Evolutionary conservation across 1,284 basidiomycete species (phyloP).

Genomic region (Rhodotorula sp.): DNA sequence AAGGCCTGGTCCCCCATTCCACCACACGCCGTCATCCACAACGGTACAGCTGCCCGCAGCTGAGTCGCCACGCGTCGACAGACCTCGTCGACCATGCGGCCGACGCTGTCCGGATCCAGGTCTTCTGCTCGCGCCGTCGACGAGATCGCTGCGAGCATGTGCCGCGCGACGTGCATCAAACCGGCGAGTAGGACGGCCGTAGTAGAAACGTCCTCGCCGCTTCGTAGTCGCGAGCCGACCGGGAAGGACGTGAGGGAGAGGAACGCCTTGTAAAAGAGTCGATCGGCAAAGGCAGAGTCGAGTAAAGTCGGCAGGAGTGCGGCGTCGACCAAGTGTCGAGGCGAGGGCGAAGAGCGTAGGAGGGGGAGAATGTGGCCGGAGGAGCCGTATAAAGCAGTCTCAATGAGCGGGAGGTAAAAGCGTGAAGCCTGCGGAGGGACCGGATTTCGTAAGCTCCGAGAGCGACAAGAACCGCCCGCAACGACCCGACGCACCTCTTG

Average conservation of each 20-base stretch:
- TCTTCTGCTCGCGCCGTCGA: not conserved
- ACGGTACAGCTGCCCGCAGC: too few relatives aligned
- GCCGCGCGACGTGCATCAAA: not conserved
- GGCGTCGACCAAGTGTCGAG: not conserved
- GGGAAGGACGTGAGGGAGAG: not conserved
- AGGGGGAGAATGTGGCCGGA: not conserved
- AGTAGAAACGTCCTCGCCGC: not conserved
- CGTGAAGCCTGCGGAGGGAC: constrained; percentile 4
- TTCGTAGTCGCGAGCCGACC: not conserved
- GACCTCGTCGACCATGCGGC: not conserved
- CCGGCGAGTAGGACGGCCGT: not conserved
- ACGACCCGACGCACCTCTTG: constrained; percentile 5
- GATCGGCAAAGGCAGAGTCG: constrained; percentile 6
- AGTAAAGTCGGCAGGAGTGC: constrained; percentile 2
- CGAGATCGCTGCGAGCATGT: not conserved
- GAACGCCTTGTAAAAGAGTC: constrained; percentile 12
- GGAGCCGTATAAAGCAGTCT: not conserved
- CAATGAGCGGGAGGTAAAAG: constrained; percentile 6
- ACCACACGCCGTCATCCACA: too few relatives aligned
- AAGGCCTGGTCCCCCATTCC: too few relatives aligned
- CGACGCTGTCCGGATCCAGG: not conserved
- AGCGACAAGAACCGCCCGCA: too few relatives aligned
- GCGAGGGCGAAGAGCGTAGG: not conserved
- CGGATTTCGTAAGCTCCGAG: not conserved
- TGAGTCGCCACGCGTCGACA: not conserved